These are phyloP conservation scores for Suillus subalutaceus DNA, from an alignment of 768 basidiomycete genomes.

Conservation along the genomic window DNA sequence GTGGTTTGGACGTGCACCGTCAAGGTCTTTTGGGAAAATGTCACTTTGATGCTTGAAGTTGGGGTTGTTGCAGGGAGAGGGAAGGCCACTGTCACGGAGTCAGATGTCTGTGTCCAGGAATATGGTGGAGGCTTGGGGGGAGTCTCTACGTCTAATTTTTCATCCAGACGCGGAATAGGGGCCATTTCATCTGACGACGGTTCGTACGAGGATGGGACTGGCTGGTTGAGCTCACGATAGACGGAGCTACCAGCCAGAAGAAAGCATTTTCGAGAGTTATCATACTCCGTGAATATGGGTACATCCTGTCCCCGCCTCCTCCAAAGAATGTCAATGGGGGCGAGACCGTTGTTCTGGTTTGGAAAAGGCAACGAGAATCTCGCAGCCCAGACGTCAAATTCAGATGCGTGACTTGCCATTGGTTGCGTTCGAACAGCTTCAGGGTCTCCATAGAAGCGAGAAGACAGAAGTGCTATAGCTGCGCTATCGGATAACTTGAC, in stretches of 20 bases:
- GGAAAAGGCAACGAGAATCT: constrained; percentile 49
- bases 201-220: constrained; percentile 44
- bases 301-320: constrained; percentile 69
- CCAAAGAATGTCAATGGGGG: constrained; percentile 62
- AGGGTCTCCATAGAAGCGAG: constrained; percentile 46
- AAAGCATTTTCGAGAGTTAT: constrained; percentile 47
- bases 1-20: constrained; percentile 59
- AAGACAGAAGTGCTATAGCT: constrained; percentile 59
- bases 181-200: constrained; percentile 69
- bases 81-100: constrained; percentile 82
- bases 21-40: constrained; percentile 65
- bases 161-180: constrained; percentile 66
- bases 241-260: constrained; percentile 60
- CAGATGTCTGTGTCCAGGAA: constrained; percentile 89
- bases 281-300: constrained; percentile 60
- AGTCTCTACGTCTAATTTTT: constrained; percentile 49
- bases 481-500: constrained; percentile 37
- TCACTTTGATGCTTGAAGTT: constrained; percentile 65
- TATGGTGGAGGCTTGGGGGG: constrained; percentile 72
- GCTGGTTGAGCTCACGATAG: constrained; percentile 48
- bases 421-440: constrained; percentile 22
- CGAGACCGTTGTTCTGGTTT: constrained; percentile 31
- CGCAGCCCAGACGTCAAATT: constrained; percentile 71
- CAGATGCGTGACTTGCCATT: constrained; percentile 24
- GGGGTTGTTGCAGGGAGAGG: constrained; percentile 74